Evolutionary conservation across 1,139 yeast species (phyloP).

Genomic region (Candida labiduridarum): DNA sequence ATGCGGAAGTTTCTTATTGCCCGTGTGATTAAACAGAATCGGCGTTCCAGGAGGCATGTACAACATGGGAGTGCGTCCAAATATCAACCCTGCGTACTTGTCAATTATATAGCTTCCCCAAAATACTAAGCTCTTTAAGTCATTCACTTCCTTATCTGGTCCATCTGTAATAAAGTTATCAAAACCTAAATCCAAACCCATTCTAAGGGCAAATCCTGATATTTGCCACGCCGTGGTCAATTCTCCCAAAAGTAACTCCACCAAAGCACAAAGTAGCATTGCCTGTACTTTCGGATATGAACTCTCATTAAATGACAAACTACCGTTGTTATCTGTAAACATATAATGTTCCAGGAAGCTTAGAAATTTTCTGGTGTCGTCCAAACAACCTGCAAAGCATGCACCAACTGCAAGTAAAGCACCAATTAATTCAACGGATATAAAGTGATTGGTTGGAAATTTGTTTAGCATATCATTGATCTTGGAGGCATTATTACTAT

Average conservation of each 20-base stretch:
- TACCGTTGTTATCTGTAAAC: constrained; percentile 4
- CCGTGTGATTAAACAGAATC: constrained; percentile 1
- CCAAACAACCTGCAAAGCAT: constrained; percentile 4
- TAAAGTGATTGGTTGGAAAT: constrained; percentile 12
- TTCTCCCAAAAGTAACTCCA: constrained; percentile 12
- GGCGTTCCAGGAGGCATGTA: constrained; percentile 1
- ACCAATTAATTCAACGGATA: constrained; percentile 12
- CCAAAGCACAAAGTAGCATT: constrained; percentile 9
- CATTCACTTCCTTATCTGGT: constrained; percentile 6
- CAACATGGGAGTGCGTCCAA: constrained; percentile 14
- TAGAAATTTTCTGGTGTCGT: constrained; percentile 10
- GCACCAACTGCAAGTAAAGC: constrained; percentile 13
- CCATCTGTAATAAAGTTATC: constrained; percentile 9
- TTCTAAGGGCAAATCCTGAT: constrained; percentile 13
- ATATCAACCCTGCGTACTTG: constrained; percentile 11
- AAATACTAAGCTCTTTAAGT: constrained; percentile 9
- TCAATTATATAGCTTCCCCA: constrained; percentile 15
- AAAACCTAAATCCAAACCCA: constrained; percentile 16
- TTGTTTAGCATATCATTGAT: constrained; percentile 5
- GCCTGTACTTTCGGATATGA: constrained; percentile 14
- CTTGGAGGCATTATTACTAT: neutral
- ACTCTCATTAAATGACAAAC: constrained; percentile 6
- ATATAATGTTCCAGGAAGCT: constrained; percentile 6
- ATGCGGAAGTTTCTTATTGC: constrained; percentile 9
- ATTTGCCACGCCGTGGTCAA: constrained; percentile 14